Base-by-base conservation (phyloP, 2,329 filamentous ascomycete species). In the Aspergillus ochraceoroseus region DNA sequence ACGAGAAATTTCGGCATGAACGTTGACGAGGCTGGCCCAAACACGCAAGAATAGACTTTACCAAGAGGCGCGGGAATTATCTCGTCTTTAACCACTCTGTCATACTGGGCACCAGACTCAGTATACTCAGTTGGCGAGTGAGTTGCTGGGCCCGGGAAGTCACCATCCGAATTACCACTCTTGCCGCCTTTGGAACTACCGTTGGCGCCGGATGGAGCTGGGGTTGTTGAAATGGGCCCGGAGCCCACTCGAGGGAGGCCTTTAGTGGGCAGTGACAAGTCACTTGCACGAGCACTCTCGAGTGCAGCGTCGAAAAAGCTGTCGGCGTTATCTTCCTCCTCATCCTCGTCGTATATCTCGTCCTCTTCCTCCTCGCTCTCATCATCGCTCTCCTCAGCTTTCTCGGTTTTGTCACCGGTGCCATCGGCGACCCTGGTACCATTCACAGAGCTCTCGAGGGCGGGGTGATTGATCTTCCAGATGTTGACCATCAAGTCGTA, bases 401-500 rank as follows among this genome's bases (percentile, higher is more conserved):
- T 92, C 56, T 94, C 89, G 0, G 87, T 95, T 68, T 92, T 94
- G 64, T 95, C 89, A 14, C 87, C 88, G 3, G 76, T 80, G 4
- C 87, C 83, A 47, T 87, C 82, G 49, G 89, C 85, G 2, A 95
- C 73, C 8, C 80, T 77, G 7, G 94, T 87, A 2, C 92, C 90
- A 48, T 95, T 95, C 2, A 95, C 71, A 3, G 87, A 94, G 60
- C 88, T 95, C 63, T 87, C 87, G 19, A 98, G 69, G 40, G 87
- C 87, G 2, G 92, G 90, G 61, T 98, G 92, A 11, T 87, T 92
- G 19, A 95, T 83, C 63, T 95, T 95, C 92, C 92, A 98, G 43
- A 98, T 96, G 44, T 94, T 94, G 51, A 98, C 85, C 59, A 98
- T 89, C 31, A 98, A 71, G 60, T 98, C 94, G 59, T 96, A 98